Evolutionary conservation across 148 eudicot species (phyloP).

Genomic region (Rhododendron ovatum): DNA sequence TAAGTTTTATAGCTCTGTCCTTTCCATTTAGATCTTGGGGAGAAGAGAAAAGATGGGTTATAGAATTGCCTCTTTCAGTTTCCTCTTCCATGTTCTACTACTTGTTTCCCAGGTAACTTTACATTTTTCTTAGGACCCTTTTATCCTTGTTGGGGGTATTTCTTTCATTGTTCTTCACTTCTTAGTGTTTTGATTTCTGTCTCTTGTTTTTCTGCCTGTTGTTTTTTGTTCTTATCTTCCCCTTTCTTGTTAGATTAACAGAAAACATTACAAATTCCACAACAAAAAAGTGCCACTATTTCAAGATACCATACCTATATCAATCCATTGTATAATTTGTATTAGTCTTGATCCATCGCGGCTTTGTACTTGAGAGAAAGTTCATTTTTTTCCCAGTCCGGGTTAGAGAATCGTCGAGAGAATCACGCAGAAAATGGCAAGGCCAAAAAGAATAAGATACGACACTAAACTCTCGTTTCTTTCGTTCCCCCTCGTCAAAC

Average conservation of each 20-base stretch:
- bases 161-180: neutral
- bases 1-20: neutral
- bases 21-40: neutral
- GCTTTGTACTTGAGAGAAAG: neutral
- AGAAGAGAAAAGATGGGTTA: slow-evolving; percentile 9
- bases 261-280: neutral
- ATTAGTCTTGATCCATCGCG: neutral
- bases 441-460: neutral
- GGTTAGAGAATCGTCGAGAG: neutral
- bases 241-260: neutral
- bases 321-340: neutral
- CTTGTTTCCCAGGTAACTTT: slow-evolving; percentile 21
- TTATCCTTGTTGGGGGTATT: neutral
- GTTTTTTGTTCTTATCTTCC: neutral
- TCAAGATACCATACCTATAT: neutral
- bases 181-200: neutral
- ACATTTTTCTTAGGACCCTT: neutral
- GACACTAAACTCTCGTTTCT: neutral
- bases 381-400: neutral
- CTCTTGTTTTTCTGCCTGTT: neutral
- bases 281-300: neutral
- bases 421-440: neutral
- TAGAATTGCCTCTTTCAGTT: neutral
- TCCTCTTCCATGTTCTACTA: slow-evolving; percentile 10
- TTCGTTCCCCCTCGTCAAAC: neutral